These are phyloP conservation scores for Rhododendron henanense DNA, from an alignment of 148 eudicot species.

Conservation along the genomic window DNA sequence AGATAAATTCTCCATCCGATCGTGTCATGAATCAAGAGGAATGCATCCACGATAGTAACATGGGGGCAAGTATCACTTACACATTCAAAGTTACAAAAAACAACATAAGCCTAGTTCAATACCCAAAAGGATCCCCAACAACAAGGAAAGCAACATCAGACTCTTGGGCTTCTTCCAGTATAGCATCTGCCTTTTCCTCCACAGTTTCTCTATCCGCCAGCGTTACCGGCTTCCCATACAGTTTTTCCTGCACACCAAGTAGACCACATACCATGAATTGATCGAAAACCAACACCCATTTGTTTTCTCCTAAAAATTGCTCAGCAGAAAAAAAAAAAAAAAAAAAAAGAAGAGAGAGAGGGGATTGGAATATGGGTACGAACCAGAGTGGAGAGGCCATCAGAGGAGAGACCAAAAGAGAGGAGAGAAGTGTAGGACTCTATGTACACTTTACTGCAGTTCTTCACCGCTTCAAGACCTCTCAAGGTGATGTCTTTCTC, in stretches of 20 bases:
- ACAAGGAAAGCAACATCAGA: conserved; percentile 87
- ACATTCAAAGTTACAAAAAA: not conserved
- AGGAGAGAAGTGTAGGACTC: conserved; percentile 94
- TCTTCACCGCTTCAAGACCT: conserved; percentile 78
- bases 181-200: conserved; percentile 73
- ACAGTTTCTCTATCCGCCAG: conserved; percentile 92
- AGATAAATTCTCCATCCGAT: not conserved
- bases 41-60: not conserved
- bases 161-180: conserved; percentile 59
- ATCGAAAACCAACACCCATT: not conserved
- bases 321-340: not conserved
- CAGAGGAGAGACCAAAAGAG: conserved; percentile 71
- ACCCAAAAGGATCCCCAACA: conserved; percentile 99
- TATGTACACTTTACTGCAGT: conserved; percentile 60
- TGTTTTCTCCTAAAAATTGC: not conserved
- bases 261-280: not conserved
- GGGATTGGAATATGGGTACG: not conserved
- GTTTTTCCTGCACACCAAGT: conserved; percentile 43
- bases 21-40: not conserved
- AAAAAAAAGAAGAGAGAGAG: not conserved
- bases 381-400: conserved; percentile 72
- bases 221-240: conserved; percentile 67
- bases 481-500: conserved; percentile 82
- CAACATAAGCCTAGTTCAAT: conserved; percentile 5
- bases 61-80: not conserved